Evolutionary conservation across 2,329 filamentous ascomycete genomes (phyloP).

Genomic region (Claviceps pusilla): DNA sequence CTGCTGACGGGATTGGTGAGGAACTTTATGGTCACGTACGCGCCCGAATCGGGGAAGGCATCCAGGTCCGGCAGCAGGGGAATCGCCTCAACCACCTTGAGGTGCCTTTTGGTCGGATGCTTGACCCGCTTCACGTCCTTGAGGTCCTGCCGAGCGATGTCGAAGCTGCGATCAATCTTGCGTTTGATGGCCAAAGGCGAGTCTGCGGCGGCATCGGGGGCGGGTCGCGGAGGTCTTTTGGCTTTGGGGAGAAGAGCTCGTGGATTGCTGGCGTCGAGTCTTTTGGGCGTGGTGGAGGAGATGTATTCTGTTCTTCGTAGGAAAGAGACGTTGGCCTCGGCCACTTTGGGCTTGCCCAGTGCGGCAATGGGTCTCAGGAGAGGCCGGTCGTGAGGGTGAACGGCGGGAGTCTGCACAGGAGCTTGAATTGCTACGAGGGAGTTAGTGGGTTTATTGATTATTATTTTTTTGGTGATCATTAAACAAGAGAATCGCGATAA

Average conservation of each 20-base stretch:
- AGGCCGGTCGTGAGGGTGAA: conserved; percentile 72
- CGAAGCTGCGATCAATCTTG: conserved; percentile 51
- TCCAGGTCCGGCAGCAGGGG: conserved; percentile 51
- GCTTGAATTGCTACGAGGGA: conserved; percentile 58
- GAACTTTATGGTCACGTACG: conserved; percentile 57
- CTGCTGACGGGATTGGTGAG: conserved; percentile 46
- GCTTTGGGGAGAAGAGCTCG: conserved; percentile 20
- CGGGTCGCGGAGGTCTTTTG: conserved; percentile 24
- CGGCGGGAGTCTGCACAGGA: conserved; percentile 49
- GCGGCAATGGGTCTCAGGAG: conserved; percentile 73
- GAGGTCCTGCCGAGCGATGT: conserved; percentile 36
- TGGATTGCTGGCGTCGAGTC: conserved; percentile 30
- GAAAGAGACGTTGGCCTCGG: conserved; percentile 74
- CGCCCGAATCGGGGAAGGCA: conserved; percentile 54
- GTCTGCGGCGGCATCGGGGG: conserved; percentile 44
- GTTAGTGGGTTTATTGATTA: background rate
- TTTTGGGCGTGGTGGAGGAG: conserved; percentile 43
- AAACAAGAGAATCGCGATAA: background rate
- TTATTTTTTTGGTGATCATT: too few species aligned
- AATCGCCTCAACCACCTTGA: conserved; percentile 44
- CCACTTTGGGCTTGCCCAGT: conserved; percentile 67
- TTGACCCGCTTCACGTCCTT: conserved; percentile 38
- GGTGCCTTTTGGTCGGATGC: conserved; percentile 42
- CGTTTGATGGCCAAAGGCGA: conserved; percentile 51
- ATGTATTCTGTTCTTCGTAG: conserved; percentile 94